Percentiles rank a stretch among this genome's conserved stretches.
Evolutionary conservation across 1,284 basidiomycete species (phyloP).

Genomic region (Rhodofomes roseus): DNA sequence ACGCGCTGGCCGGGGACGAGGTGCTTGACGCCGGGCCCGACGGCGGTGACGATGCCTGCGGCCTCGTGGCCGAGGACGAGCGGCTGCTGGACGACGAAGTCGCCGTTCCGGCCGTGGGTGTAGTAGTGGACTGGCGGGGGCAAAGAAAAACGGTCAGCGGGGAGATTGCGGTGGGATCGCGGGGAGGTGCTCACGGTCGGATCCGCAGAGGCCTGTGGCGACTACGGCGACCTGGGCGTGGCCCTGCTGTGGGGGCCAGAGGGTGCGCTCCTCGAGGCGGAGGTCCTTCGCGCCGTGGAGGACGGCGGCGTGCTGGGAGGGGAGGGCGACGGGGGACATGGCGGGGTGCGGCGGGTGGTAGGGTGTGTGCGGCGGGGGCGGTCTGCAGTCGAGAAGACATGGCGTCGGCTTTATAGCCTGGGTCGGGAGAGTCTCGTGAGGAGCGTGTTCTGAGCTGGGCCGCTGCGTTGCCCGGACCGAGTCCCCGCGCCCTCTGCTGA

Average conservation of each 20-base stretch:
- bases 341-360: slow-evolving; percentile 14
- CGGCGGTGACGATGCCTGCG: slow-evolving; percentile 75
- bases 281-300: slow-evolving; percentile 73
- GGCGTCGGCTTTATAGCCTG: slow-evolving; percentile 22
- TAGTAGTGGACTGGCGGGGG: slow-evolving; percentile 79
- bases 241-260: slow-evolving; percentile 63
- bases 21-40: slow-evolving; percentile 62
- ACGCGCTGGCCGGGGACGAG: slow-evolving; percentile 85
- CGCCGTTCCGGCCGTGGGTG: slow-evolving; percentile 84
- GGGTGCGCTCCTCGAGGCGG: slow-evolving; percentile 61
- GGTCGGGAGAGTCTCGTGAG: slow-evolving; percentile 21
- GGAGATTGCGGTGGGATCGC: slow-evolving; percentile 15
- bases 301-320: slow-evolving; percentile 59
- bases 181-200: slow-evolving; percentile 61
- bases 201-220: slow-evolving; percentile 90
- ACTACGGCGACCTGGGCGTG: slow-evolving; percentile 74
- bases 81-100: slow-evolving; percentile 80
- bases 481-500: slow-evolving; percentile 13
- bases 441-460: slow-evolving; percentile 18
- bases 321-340: slow-evolving; percentile 59
- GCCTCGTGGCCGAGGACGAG: slow-evolving; percentile 93
- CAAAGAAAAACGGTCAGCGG: slow-evolving; percentile 9
- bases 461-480: slow-evolving; percentile 19
- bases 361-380: slow-evolving; percentile 15
- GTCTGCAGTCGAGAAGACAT: slow-evolving; percentile 7